Evolutionary conservation across 352 stramenopile genomes (phyloP), one percentile per base, ranked within the genome.

Genomic region (Paralagenidium karlingii): DNA sequence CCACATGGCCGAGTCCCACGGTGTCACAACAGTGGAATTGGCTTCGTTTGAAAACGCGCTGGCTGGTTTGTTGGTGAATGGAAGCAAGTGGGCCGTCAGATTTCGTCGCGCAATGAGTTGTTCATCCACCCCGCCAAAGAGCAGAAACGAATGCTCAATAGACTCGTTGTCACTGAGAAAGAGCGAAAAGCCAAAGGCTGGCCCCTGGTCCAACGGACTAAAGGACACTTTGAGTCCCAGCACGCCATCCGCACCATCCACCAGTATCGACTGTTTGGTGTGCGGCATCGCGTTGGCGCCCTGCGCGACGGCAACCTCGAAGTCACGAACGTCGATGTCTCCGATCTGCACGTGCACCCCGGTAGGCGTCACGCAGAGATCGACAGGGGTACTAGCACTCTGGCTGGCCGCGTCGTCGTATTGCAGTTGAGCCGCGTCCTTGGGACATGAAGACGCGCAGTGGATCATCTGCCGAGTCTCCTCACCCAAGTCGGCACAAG

Each of bases 161-260:
- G n/a, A n/a, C n/a, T n/a, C n/a, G 30, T 48, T 56, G 38, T 74
- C 64, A 1, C 55, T 68, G 24, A 86, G 37, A 34, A 66, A 86
- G 47, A 83, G 67, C 8, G 67, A 81, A 47, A 86, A 86, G 25
- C 60, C 71, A 43, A 82, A 87, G 1, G 60, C 67, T n/a, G n/a
- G n/a, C n/a, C n/a, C n/a, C n/a, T n/a, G n/a, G n/a, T n/a, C n/a
- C n/a, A n/a, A n/a, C n/a, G n/a, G n/a, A n/a, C n/a, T n/a, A n/a
- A n/a, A n/a, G n/a, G n/a, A n/a, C n/a, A n/a, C n/a, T n/a, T n/a
- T n/a, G 24, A 87, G 53, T 0, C 73, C 73, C 5, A 87, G 62
- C 10, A 87, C 57, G 0, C 73, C 73, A 42, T 87, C 44, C n/a
- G n/a, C n/a, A 3, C 60, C 58, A 18, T 67, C 49, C 8, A 65